These are phyloP conservation scores for Artemisia argyi DNA, from an alignment of 129 eudicot species.

Conservation along the genomic window DNA sequence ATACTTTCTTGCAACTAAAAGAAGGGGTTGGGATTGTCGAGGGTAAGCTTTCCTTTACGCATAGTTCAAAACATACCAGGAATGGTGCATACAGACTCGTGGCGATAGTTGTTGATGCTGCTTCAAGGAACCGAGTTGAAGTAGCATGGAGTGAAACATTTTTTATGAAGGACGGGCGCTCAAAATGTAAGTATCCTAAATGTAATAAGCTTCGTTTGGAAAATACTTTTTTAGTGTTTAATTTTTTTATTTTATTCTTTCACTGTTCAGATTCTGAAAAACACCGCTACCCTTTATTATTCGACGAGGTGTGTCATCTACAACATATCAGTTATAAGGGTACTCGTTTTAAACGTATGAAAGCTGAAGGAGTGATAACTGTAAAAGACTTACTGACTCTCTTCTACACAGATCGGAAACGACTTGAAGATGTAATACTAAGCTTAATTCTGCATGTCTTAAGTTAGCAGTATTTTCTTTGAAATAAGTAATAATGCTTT, in stretches of 20 bases:
- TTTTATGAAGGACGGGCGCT: slow-evolving; percentile 46
- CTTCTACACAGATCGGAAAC: slow-evolving; percentile 42
- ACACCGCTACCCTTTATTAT: slow-evolving; percentile 47
- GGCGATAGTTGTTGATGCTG: slow-evolving; percentile 37
- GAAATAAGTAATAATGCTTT: neutral
- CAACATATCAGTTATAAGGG: slow-evolving; percentile 66
- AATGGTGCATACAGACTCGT: slow-evolving; percentile 49
- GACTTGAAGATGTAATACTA: slow-evolving; percentile 49
- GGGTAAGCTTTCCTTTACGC: slow-evolving; percentile 38
- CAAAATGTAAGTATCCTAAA: slow-evolving; percentile 35
- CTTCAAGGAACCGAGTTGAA: slow-evolving; percentile 29
- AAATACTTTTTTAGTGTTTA: too few relatives aligned
- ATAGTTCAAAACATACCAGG: slow-evolving; percentile 33
- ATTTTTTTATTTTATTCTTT: neutral
- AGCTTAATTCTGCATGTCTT: neutral
- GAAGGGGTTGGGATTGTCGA: slow-evolving; percentile 42
- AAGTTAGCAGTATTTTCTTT: neutral
- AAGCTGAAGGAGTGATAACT: slow-evolving; percentile 36
- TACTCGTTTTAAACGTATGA: slow-evolving; percentile 49
- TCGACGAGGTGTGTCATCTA: slow-evolving; percentile 65
- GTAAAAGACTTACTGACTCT: slow-evolving; percentile 61
- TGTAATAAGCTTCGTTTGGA: too few relatives aligned
- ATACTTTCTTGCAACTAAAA: slow-evolving; percentile 37
- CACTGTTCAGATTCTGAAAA: slow-evolving; percentile 55
- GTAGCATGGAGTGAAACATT: slow-evolving; percentile 62